phyloP scores from a whole-genome alignment of 352 stramenopile species.

The Phytopythium ostracodes region DNA sequence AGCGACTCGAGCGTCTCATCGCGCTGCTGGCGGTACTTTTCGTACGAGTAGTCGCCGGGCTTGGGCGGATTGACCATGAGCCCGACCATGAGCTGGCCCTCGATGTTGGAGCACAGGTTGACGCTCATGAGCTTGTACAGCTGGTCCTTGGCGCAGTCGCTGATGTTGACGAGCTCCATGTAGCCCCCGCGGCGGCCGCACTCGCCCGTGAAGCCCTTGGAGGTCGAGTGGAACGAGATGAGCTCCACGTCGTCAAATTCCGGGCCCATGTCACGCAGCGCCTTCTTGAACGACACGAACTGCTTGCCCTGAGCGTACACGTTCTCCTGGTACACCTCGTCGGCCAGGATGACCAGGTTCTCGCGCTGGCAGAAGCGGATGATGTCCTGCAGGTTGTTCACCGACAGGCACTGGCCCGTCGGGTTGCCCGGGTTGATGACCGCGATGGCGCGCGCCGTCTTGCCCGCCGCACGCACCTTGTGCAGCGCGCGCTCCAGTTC shows the following conservation, averaged over 20 bases:
- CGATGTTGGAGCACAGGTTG: slow-evolving; percentile 95
- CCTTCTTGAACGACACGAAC: slow-evolving; percentile 96
- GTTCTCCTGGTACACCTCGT: slow-evolving; percentile 99
- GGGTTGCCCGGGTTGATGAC: slow-evolving; percentile 99
- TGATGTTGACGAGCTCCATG: slow-evolving; percentile 96
- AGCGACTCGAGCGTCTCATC: slow-evolving; percentile 92
- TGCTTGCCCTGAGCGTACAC: slow-evolving; percentile 92
- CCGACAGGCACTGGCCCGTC: slow-evolving; percentile 89
- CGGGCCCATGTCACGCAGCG: slow-evolving; percentile 88
- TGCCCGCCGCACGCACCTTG: slow-evolving; percentile 84
- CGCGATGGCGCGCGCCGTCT: slow-evolving; percentile 93
- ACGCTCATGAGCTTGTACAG: slow-evolving; percentile 99
- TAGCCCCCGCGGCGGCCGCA: slow-evolving; percentile 96
- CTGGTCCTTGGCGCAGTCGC: slow-evolving; percentile 90
- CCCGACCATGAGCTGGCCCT: slow-evolving; percentile 96
- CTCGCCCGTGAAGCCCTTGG: slow-evolving; percentile 99
- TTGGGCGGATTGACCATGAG: slow-evolving; percentile 97
- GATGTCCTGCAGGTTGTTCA: slow-evolving; percentile 92
- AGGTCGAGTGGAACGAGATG: slow-evolving; percentile 98
- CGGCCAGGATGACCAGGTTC: slow-evolving; percentile 94
- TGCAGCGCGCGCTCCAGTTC: slow-evolving; percentile 91
- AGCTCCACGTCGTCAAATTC: slow-evolving; percentile 92
- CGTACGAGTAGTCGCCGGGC: slow-evolving; percentile 85
- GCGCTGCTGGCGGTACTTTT: slow-evolving; percentile 89
- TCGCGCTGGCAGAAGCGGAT: slow-evolving; percentile 94